Conservation (phyloP, 257 asterid genomes). For the Solanum dulcamara region DNA sequence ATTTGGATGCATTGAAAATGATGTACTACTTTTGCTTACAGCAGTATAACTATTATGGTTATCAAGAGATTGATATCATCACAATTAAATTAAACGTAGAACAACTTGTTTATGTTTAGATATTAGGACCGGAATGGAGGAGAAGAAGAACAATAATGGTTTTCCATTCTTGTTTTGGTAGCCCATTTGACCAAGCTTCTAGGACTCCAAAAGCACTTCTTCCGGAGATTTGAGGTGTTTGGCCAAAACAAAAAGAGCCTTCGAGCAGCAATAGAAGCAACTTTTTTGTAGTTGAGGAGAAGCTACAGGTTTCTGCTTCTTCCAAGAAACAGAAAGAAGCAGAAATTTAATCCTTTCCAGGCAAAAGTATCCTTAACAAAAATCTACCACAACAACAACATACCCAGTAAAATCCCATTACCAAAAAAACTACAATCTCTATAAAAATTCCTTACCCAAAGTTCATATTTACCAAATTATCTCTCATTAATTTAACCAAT, state of each 20-base stretch:
- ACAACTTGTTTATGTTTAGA: background rate
- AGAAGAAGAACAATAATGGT: background rate
- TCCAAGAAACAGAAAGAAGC: background rate
- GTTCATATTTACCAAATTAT: background rate
- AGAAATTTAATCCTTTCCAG: background rate
- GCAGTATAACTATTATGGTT: background rate
- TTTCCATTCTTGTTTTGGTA: background rate
- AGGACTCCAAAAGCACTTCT: background rate
- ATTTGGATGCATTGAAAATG: background rate
- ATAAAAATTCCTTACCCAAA: background rate
- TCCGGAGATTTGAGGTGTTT: background rate
- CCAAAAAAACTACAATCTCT: background rate
- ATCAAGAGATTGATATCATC: background rate
- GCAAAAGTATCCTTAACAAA: background rate
- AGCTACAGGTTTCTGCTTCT: background rate
- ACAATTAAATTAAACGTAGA: background rate
- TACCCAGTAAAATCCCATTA: no score
- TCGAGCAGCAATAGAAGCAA: background rate
- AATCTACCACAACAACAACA: no score
- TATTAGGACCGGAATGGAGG: background rate
- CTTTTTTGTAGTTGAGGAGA: background rate
- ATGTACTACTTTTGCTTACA: background rate
- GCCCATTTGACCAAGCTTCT: background rate
- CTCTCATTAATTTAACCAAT: background rate
- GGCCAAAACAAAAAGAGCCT: background rate